Evolutionary conservation across 2,329 filamentous ascomycete genomes (phyloP).

Genomic region (Lizonia empirigonia): DNA sequence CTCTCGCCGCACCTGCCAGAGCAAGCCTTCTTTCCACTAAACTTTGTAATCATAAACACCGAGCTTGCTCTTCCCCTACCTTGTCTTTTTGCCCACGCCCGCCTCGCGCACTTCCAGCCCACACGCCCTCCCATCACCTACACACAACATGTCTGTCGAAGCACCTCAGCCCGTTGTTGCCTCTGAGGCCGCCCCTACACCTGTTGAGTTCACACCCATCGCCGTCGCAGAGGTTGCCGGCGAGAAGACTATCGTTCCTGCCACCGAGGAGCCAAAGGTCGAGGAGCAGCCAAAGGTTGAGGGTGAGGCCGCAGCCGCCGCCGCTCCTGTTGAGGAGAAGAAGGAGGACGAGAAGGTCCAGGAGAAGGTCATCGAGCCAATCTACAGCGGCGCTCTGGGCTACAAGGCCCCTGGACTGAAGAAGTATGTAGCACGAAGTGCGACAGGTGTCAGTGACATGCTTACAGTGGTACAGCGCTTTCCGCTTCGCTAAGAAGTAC

Average conservation of each 20-base stretch:
- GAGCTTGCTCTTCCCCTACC: conserved; percentile 25
- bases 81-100: conserved; percentile 13
- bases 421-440: conserved; percentile 69
- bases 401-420: conserved; percentile 89
- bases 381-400: conserved; percentile 82
- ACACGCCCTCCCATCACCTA: conserved; percentile 16
- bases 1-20: conserved; percentile 31
- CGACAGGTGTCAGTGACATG: background rate
- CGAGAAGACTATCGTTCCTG: conserved; percentile 43
- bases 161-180: conserved; percentile 70
- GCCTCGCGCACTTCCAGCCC: conserved; percentile 14
- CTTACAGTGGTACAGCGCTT: conserved; percentile 65
- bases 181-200: conserved; percentile 43
- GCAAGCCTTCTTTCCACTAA: conserved; percentile 39
- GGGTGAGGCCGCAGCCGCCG: conserved; percentile 32
- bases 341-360: conserved; percentile 53
- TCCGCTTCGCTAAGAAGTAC: conserved; percentile 90
- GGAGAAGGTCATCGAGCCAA: conserved; percentile 63
- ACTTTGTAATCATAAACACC: conserved; percentile 42
- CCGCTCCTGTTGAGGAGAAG: conserved; percentile 42
- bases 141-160: conserved; percentile 67
- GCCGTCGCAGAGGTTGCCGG: conserved; percentile 51
- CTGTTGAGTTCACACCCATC: conserved; percentile 45
- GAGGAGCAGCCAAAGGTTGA: conserved; percentile 26
- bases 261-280: conserved; percentile 46